Base-by-base conservation (phyloP, 345 rosid genomes). In the Aquilaria sinensis region DNA sequence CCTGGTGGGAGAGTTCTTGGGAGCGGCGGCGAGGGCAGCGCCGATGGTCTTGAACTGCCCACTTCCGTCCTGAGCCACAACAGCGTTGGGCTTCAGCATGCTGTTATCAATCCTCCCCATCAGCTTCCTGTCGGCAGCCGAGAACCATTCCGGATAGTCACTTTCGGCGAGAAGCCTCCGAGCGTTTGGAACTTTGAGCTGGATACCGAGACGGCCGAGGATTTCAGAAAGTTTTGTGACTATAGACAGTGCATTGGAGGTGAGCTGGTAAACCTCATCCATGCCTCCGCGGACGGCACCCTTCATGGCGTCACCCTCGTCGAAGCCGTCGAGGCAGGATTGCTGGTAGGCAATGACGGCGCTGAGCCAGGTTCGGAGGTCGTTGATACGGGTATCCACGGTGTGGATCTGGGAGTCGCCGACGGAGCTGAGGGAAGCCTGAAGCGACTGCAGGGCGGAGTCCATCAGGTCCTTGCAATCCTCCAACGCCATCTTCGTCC, bases 1-100 rank as follows among this genome's bases (percentile, higher is more conserved):
- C 51, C 77, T 54, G 23, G 72, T 81, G 29, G 61, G 5, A 14
- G 41, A 61, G 32, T 66, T 58, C 61, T 67, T 60, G 37, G 89
- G 86, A 51, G 69, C 71, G 0, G 81, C 83, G 9, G 63, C 67
- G 15, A 92, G 74, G 6, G 98, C 96, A 2, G 54, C 81, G 57
- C 32, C 66, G 12, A 89, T 77, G 11, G 81, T 72, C 73, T 61
- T 89, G 72, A 75, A 83, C 23, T 82, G 75, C 48, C 95, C 95
- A 60, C 89, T 87, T 14, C 92, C 96, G 62, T 92, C 98, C 61
- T 83, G 60, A 34, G 95, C 96, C 63, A 89, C 98, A 9, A 87
- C 85, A 3, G 62, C 84, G 56, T 75, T 75, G 0, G 94, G 89
- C 37, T 2, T 75, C 13, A 57, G 1, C 13, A 34, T 57, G 3